A percentile compares a stretch with the other conserved stretches of the same genome.
Conservation (phyloP, 2,329 filamentous ascomycete species). For the Xylaria hypoxylon region DNA sequence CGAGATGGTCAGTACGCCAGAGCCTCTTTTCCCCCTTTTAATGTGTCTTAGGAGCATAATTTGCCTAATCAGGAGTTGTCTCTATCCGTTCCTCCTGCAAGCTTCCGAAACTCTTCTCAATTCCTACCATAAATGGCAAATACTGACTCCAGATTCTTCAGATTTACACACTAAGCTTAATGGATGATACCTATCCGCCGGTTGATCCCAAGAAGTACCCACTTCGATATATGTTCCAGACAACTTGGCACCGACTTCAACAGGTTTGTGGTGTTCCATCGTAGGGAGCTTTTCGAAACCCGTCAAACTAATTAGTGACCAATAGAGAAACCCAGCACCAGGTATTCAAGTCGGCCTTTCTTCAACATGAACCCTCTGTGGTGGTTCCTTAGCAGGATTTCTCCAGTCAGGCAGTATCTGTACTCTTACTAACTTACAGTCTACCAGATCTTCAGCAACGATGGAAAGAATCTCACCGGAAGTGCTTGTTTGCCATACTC, state of each 20-base stretch:
- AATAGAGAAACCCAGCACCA: constrained; percentile 25
- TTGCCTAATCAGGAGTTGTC: not conserved
- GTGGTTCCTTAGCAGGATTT: not conserved
- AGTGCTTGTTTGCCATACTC: constrained; percentile 22
- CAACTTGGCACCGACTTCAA: constrained; percentile 24
- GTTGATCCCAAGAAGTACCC: constrained; percentile 22
- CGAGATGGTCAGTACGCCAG: not conserved
- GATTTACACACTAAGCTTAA: constrained; percentile 19
- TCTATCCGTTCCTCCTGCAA: not conserved
- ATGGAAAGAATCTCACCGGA: constrained; percentile 25
- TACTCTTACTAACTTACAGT: not conserved
- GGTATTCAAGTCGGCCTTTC: not conserved
- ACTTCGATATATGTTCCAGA: constrained; percentile 24
- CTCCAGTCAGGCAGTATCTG: not conserved
- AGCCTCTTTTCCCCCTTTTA: not conserved
- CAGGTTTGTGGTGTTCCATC: not conserved
- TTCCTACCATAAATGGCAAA: too few relatives aligned
- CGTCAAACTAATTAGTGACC: not conserved
- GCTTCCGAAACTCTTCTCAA: too few relatives aligned
- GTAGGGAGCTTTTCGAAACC: too few relatives aligned
- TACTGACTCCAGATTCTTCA: too few relatives aligned
- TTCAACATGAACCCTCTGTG: too few relatives aligned
- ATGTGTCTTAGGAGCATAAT: not conserved
- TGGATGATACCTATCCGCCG: constrained; percentile 22
- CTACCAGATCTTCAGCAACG: constrained; percentile 21